A percentile compares a stretch with the other conserved stretches of the same genome.
These are phyloP conservation scores for Lepidium aucheri DNA, from an alignment of 345 rosid species.

Conservation along the genomic window DNA sequence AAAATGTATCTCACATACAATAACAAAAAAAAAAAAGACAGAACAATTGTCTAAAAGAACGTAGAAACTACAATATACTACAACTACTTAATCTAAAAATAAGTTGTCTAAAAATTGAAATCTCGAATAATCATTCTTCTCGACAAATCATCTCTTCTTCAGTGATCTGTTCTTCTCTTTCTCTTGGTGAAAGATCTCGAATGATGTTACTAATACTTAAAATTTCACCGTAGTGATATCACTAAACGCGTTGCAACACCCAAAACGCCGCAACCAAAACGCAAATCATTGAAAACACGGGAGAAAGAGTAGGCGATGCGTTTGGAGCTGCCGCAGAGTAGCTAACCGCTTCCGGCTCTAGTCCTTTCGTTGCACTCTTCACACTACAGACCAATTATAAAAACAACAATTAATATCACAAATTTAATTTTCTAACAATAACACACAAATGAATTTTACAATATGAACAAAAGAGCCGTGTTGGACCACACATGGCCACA, in stretches of 20 bases:
- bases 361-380: conserved; percentile 23
- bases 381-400: conserved; percentile 4
- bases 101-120: not conserved
- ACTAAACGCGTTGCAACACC: conserved; percentile 14
- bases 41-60: conserved; percentile 5
- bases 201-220: not conserved
- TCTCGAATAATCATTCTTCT: not conserved
- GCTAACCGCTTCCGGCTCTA: conserved; percentile 21
- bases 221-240: not conserved
- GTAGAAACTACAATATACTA: not conserved
- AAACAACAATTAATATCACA: not conserved
- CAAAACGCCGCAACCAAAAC: conserved; percentile 5
- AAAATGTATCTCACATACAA: not conserved
- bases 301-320: not conserved
- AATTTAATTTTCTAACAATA: too few species aligned
- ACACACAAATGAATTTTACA: not conserved
- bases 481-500: conserved; percentile 19
- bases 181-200: not conserved
- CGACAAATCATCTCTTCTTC: not conserved
- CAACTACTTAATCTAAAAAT: not conserved
- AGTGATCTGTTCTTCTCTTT: not conserved
- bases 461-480: conserved; percentile 23
- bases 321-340: conserved; percentile 17
- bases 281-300: not conserved
- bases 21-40: too few species aligned